A percentile compares a stretch with the other conserved stretches of the same genome.
These are phyloP conservation scores for Solanum tarijense DNA, from an alignment of 257 asterid species.

Conservation along the genomic window DNA sequence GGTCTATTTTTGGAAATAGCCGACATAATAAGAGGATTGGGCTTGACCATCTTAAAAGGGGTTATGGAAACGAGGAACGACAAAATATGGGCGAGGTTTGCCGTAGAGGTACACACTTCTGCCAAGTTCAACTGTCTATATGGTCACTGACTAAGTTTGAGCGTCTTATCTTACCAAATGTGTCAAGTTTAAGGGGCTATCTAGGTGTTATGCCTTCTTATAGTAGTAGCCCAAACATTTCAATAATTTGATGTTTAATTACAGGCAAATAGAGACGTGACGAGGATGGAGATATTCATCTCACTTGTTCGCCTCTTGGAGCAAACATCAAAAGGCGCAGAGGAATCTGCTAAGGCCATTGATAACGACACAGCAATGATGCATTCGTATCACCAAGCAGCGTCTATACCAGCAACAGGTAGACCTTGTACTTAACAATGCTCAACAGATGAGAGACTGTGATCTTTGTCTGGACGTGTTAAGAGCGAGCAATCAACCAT, in stretches of 20 bases:
- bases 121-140: neutral
- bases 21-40: constrained; percentile 78
- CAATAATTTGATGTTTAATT: neutral
- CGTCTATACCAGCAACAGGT: constrained; percentile 16
- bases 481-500: neutral
- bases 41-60: constrained; percentile 83
- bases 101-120: constrained; percentile 55
- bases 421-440: neutral
- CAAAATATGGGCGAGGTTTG: constrained; percentile 84
- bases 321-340: constrained; percentile 36
- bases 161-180: neutral
- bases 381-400: constrained; percentile 29
- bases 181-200: neutral
- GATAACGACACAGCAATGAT: constrained; percentile 12
- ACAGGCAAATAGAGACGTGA: constrained; percentile 86
- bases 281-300: constrained; percentile 76
- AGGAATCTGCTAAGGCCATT: constrained; percentile 8
- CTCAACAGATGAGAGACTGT: neutral
- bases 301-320: constrained; percentile 74
- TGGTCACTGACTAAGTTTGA: neutral
- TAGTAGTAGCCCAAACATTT: neutral
- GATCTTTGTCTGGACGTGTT: neutral
- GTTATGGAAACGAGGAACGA: constrained; percentile 72
- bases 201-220: neutral
- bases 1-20: constrained; percentile 87